Conservation (phyloP, 169 alveolate genomes). For the Plasmodium coatneyi region DNA sequence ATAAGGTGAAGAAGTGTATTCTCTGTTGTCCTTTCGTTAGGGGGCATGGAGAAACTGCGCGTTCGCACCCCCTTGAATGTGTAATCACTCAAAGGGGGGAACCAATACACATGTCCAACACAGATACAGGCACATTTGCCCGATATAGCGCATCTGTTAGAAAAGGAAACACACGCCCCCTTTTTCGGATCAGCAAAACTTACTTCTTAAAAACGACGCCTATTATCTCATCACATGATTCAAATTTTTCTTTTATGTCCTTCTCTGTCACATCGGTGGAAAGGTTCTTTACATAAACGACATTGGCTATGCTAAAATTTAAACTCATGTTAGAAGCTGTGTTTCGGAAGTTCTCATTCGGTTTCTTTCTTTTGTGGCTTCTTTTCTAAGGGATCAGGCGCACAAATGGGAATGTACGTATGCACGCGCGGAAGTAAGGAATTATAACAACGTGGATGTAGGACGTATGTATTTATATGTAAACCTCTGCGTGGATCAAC, state of each 20-base stretch:
- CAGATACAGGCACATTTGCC: not conserved
- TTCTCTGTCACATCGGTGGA: constrained; percentile 75
- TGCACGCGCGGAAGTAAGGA: not conserved
- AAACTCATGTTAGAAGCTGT: constrained; percentile 71
- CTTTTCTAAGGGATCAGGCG: not conserved
- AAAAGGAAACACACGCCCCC: not conserved
- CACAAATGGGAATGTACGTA: not conserved
- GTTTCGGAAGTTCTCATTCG: not conserved
- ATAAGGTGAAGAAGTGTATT: not conserved
- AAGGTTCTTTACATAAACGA: constrained; percentile 78
- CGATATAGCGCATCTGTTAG: not conserved
- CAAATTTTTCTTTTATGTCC: constrained; percentile 70
- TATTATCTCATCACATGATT: constrained; percentile 74
- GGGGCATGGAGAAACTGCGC: not conserved
- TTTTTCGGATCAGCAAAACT: not conserved
- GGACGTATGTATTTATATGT: not conserved
- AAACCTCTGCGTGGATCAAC: not conserved
- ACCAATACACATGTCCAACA: not conserved
- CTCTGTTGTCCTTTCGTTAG: not conserved
- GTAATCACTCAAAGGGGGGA: not conserved
- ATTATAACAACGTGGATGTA: not conserved
- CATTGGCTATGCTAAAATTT: constrained; percentile 77
- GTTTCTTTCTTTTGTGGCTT: not conserved
- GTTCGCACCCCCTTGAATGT: not conserved
- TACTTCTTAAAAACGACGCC: constrained; percentile 71